phyloP scores from a whole-genome alignment of 2,329 filamentous ascomycete genomes.

The Calonectria pteridis region DNA sequence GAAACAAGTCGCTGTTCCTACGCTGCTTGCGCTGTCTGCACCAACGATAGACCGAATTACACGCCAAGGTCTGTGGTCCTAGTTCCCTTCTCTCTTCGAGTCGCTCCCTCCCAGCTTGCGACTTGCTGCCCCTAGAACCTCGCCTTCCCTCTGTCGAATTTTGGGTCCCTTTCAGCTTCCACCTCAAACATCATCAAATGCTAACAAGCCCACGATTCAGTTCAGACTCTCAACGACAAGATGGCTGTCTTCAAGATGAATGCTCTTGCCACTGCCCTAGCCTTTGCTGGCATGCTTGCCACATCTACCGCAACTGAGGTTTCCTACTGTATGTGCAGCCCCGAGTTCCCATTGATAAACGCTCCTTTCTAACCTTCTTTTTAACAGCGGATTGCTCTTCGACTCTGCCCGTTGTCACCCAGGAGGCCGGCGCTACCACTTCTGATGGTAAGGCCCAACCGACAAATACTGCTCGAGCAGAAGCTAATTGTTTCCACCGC shows the following conservation, averaged over 20 bases:
- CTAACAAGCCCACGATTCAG: slow-evolving; percentile 6
- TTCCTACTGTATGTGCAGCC: slow-evolving; percentile 36
- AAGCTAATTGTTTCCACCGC: not conserved
- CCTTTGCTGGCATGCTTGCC: slow-evolving; percentile 38
- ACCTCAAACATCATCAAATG: slow-evolving; percentile 13
- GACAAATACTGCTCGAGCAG: not conserved
- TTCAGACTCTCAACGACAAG: slow-evolving; percentile 26
- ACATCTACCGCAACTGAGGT: slow-evolving; percentile 31
- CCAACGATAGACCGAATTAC: not conserved
- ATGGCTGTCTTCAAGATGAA: slow-evolving; percentile 49
- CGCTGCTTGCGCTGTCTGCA: not conserved
- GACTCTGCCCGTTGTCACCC: slow-evolving; percentile 46
- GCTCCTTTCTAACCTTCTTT: slow-evolving; percentile 12
- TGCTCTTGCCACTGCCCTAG: slow-evolving; percentile 38
- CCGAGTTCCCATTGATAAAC: not conserved
- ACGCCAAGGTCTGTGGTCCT: slow-evolving; percentile 6
- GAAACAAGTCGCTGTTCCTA: not conserved
- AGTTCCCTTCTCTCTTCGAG: not conserved
- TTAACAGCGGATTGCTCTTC: slow-evolving; percentile 47
- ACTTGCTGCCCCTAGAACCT: not conserved
- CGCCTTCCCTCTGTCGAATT: not conserved
- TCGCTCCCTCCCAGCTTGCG: not conserved
- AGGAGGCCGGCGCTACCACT: slow-evolving; percentile 49
- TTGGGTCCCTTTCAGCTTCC: not conserved
- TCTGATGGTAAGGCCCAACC: slow-evolving; percentile 45